Percentiles rank a stretch among this genome's conserved stretches.
These are phyloP conservation scores for Nidularia sp. DNA, from an alignment of 768 basidiomycete species.

Conservation along the genomic window DNA sequence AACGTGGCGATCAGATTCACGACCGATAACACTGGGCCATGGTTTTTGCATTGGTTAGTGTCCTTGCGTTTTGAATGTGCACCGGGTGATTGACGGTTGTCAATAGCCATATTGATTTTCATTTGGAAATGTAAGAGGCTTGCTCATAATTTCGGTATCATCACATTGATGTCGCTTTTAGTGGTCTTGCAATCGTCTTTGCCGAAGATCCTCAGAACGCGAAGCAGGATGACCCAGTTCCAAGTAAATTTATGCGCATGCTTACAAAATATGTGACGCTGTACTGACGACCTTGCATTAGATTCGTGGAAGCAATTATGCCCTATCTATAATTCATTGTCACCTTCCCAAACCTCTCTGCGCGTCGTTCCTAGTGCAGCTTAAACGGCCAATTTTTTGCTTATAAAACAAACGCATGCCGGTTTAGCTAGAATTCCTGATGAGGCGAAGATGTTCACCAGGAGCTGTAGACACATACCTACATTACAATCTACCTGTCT, in stretches of 20 bases:
- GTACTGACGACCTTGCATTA: slow-evolving; percentile 2
- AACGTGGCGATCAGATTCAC: slow-evolving; percentile 44
- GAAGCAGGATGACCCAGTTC: slow-evolving; percentile 4
- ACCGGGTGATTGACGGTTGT: not conserved
- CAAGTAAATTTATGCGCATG: slow-evolving; percentile 6
- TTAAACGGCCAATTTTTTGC: no score
- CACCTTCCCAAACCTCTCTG: not conserved
- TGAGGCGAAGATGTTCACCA: no score
- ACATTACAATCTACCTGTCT: no score
- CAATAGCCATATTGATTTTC: slow-evolving; percentile 49
- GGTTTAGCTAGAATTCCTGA: no score
- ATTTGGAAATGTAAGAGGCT: slow-evolving; percentile 32
- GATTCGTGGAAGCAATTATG: slow-evolving; percentile 31
- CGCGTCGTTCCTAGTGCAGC: no score
- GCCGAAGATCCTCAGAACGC: slow-evolving; percentile 24
- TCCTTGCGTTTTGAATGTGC: not conserved
- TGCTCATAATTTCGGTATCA: not conserved
- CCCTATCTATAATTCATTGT: slow-evolving; percentile 24
- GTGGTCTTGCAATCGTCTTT: slow-evolving; percentile 37
- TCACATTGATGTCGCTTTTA: not conserved
- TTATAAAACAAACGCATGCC: no score
- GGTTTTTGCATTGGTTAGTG: slow-evolving; percentile 44
- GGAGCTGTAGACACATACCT: no score
- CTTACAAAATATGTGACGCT: not conserved
- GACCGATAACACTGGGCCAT: slow-evolving; percentile 49